Evolutionary conservation across 768 basidiomycete species (phyloP).

Genomic region (Hygrocybe punicea): DNA sequence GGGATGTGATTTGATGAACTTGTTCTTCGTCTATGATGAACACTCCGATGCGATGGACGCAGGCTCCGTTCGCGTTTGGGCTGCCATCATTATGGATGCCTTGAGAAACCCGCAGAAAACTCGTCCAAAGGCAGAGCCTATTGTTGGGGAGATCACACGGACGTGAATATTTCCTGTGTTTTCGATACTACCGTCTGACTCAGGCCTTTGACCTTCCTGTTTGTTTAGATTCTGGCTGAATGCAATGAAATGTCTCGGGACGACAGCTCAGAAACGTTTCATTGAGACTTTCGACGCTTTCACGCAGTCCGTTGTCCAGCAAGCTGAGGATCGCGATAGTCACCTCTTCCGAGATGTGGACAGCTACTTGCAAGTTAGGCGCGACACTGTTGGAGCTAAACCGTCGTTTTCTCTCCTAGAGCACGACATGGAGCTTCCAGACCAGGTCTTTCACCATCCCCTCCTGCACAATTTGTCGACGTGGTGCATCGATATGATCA

Average conservation of each 20-base stretch:
- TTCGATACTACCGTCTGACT: not conserved
- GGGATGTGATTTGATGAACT: slow-evolving; percentile 50
- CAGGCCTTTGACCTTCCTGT: not conserved
- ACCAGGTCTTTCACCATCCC: slow-evolving; percentile 42
- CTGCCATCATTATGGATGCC: slow-evolving; percentile 38
- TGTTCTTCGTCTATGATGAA: slow-evolving; percentile 51
- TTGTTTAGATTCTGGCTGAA: slow-evolving; percentile 35
- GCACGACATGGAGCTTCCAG: slow-evolving; percentile 37
- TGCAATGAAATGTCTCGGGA: slow-evolving; percentile 22
- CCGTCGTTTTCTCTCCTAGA: slow-evolving; percentile 40
- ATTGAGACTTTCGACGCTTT: slow-evolving; percentile 37
- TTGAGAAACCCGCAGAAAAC: slow-evolving; percentile 35
- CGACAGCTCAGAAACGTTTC: slow-evolving; percentile 32
- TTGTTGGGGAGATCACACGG: slow-evolving; percentile 39
- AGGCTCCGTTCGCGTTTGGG: slow-evolving; percentile 28
- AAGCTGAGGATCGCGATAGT: slow-evolving; percentile 41
- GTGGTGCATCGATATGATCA: slow-evolving; percentile 33
- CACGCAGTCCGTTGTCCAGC: slow-evolving; percentile 36
- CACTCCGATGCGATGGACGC: slow-evolving; percentile 42
- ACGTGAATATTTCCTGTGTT: slow-evolving; percentile 31
- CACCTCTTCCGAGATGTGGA: slow-evolving; percentile 35
- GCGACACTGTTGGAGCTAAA: slow-evolving; percentile 39
- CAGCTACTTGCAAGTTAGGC: slow-evolving; percentile 41
- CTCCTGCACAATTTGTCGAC: slow-evolving; percentile 30
- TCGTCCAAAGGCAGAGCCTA: slow-evolving; percentile 35